Evolutionary conservation across 257 asterid species (phyloP).

Genomic region (Capsicum chinense): DNA sequence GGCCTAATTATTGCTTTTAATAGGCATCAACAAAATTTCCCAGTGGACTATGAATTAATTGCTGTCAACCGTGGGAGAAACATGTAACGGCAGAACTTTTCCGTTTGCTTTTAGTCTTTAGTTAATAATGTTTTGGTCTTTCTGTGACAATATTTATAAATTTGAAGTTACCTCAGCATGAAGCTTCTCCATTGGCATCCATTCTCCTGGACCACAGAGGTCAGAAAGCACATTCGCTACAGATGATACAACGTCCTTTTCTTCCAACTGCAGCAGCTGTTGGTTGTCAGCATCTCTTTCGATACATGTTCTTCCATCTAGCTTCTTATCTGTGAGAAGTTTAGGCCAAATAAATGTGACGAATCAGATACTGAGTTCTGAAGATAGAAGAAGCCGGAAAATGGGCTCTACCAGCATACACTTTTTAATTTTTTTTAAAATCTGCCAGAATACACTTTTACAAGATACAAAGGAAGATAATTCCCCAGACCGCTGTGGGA

Average conservation of each 20-base stretch:
- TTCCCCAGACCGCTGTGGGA: too few species aligned
- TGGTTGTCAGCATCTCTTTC: constrained; percentile 88
- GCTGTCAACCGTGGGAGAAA: background rate
- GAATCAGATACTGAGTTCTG: constrained; percentile 22
- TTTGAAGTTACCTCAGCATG: constrained; percentile 66
- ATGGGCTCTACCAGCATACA: constrained; percentile 3
- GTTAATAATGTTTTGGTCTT: background rate
- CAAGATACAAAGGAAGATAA: background rate
- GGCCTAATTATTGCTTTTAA: background rate
- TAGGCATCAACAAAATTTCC: background rate
- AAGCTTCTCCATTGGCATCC: constrained; percentile 97
- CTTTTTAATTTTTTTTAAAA: background rate
- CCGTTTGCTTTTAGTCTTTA: background rate
- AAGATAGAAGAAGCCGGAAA: constrained; percentile 16
- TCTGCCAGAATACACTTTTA: background rate
- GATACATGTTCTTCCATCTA: constrained; percentile 66
- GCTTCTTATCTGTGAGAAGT: constrained; percentile 70
- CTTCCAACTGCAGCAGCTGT: constrained; percentile 83
- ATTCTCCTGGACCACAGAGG: constrained; percentile 95
- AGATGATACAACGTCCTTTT: constrained; percentile 89
- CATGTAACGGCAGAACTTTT: background rate
- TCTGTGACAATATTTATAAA: background rate
- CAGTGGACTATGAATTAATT: background rate
- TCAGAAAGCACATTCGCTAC: constrained; percentile 91
- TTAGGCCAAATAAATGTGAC: constrained; percentile 28